These are phyloP conservation scores for Cryptosporidium andersoni DNA, from an alignment of 169 alveolate genomes.

Conservation along the genomic window DNA sequence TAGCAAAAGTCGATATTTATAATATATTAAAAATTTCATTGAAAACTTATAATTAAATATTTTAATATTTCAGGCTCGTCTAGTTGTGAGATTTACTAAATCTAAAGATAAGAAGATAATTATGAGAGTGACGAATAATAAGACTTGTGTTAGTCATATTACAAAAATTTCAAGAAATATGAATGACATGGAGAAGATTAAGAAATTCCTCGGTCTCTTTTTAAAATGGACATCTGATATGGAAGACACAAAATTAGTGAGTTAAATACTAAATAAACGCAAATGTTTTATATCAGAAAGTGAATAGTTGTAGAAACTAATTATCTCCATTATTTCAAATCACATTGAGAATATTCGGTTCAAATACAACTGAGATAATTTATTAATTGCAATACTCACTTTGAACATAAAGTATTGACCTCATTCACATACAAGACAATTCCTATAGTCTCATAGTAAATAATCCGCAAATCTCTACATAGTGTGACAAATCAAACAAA, in stretches of 20 bases:
- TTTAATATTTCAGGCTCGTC: constrained; percentile 9
- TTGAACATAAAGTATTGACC: too few species aligned
- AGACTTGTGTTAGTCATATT: constrained; percentile 42
- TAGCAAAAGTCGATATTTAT: not conserved
- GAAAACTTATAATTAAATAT: not conserved
- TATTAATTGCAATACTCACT: too few species aligned
- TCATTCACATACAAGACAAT: too few species aligned
- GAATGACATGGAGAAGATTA: constrained; percentile 43
- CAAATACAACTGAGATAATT: too few species aligned
- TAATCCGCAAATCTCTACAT: too few species aligned
- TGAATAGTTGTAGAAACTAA: too few species aligned
- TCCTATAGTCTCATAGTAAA: too few species aligned
- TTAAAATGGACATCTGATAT: not conserved
- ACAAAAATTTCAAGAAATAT: constrained; percentile 23
- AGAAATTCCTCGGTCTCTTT: constrained; percentile 9
- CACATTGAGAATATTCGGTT: too few species aligned
- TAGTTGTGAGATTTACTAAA: constrained; percentile 34
- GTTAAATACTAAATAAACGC: not conserved
- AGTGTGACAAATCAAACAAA: too few species aligned
- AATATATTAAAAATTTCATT: not conserved
- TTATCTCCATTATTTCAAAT: too few species aligned
- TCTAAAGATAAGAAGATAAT: constrained; percentile 42
- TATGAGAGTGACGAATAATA: constrained; percentile 43
- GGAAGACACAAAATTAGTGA: not conserved
- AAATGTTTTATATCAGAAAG: too few species aligned